These are phyloP conservation scores for Leucaena leucocephala DNA, from an alignment of 306 rosid genomes.

Conservation along the genomic window DNA sequence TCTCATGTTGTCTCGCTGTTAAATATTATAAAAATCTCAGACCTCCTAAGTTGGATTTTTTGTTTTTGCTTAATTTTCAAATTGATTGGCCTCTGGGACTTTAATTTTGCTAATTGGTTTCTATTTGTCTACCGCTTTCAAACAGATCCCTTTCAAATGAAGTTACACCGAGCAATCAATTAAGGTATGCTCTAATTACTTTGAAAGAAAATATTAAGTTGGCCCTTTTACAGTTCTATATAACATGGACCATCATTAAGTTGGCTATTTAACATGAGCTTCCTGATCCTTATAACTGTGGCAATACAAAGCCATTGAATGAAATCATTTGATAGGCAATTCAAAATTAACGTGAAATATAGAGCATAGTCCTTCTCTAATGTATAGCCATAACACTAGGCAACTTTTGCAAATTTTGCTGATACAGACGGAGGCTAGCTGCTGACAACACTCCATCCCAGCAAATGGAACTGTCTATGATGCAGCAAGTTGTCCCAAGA, in stretches of 20 bases:
- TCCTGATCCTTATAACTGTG: neutral
- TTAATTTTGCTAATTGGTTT: conserved; percentile 30
- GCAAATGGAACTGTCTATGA: conserved; percentile 95
- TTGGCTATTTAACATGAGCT: neutral
- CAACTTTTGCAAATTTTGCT: conserved; percentile 7
- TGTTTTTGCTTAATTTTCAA: neutral
- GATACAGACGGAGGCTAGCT: conserved; percentile 85
- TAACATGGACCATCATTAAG: neutral
- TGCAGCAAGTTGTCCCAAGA: conserved; percentile 91
- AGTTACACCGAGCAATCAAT: conserved; percentile 73
- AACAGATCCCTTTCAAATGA: conserved; percentile 68
- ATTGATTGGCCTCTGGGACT: conserved; percentile 32
- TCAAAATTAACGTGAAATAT: neutral
- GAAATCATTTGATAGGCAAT: conserved; percentile 1
- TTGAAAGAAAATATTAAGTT: conserved; percentile 11
- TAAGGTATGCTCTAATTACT: conserved; percentile 59
- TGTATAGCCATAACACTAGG: neutral
- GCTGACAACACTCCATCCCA: conserved; percentile 81
- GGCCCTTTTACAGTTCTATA: conserved; percentile 23
- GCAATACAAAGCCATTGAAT: neutral
- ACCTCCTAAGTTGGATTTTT: conserved; percentile 1
- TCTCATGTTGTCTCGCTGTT: neutral
- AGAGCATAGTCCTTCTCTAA: neutral
- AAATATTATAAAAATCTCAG: neutral
- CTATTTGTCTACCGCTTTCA: conserved; percentile 27